Evolutionary conservation across 2,329 filamentous ascomycete species (phyloP).

Genomic region (Pseudogymnoascus sp.): DNA sequence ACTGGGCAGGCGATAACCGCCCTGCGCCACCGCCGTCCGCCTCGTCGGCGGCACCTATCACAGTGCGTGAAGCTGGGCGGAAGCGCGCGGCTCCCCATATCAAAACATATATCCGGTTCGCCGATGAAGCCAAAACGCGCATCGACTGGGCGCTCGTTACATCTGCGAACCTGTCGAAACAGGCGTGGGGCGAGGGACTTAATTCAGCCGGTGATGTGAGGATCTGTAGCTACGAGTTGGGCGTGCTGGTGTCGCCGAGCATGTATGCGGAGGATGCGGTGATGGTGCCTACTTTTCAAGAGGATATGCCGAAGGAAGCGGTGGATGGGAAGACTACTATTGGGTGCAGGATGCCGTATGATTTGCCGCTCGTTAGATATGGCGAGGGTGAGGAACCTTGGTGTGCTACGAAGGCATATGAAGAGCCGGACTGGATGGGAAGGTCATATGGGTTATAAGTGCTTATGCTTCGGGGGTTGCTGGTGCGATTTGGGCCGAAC

Average conservation of each 20-base stretch:
- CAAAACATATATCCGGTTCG: slow-evolving; percentile 75
- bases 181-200: slow-evolving; percentile 71
- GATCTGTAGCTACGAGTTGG: slow-evolving; percentile 76
- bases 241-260: slow-evolving; percentile 74
- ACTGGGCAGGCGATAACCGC: slow-evolving; percentile 61
- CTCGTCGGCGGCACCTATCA: slow-evolving; percentile 12
- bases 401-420: slow-evolving; percentile 58
- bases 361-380: slow-evolving; percentile 65
- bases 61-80: slow-evolving; percentile 47
- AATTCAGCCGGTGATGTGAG: slow-evolving; percentile 53
- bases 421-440: slow-evolving; percentile 54
- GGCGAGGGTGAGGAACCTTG: slow-evolving; percentile 59
- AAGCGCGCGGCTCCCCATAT: slow-evolving; percentile 74
- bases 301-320: slow-evolving; percentile 42
- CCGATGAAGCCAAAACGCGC: slow-evolving; percentile 28
- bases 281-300: slow-evolving; percentile 65
- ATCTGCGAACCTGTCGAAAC: slow-evolving; percentile 84
- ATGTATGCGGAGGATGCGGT: slow-evolving; percentile 37
- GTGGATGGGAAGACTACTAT: slow-evolving; percentile 38
- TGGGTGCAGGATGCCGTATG: slow-evolving; percentile 76
- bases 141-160: slow-evolving; percentile 84
- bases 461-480: neutral
- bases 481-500: neutral
- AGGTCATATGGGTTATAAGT: slow-evolving; percentile 16
- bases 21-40: slow-evolving; percentile 11